These are phyloP conservation scores for Hymenoscyphus infarciens DNA, from an alignment of 2,329 filamentous ascomycete species.

Conservation along the genomic window DNA sequence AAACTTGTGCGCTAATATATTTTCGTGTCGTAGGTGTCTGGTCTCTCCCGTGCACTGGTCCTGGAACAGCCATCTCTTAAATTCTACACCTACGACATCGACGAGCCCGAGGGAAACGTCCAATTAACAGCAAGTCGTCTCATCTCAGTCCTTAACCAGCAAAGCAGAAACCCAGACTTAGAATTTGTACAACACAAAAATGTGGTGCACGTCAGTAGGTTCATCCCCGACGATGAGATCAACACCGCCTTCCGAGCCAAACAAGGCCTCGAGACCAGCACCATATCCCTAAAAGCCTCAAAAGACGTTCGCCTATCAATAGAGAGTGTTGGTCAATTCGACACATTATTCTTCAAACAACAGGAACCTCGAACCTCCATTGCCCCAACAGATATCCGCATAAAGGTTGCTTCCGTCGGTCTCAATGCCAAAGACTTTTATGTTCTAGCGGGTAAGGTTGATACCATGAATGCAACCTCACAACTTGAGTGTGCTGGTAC, in stretches of 20 bases:
- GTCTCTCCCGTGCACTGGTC: constrained; percentile 12
- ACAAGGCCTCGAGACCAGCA: background rate
- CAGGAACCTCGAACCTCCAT: background rate
- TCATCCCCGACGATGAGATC: background rate
- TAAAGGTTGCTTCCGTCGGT: background rate
- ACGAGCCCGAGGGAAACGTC: background rate
- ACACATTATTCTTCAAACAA: background rate
- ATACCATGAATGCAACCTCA: constrained; percentile 1
- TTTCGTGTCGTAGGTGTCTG: background rate
- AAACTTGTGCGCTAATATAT: no score
- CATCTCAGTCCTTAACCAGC: background rate
- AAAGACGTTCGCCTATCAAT: background rate
- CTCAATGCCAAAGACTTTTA: constrained; percentile 1
- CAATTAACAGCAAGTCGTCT: background rate
- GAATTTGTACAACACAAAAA: constrained; percentile 1
- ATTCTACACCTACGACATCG: constrained; percentile 15
- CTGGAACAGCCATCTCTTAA: constrained; percentile 18
- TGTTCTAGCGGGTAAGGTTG: background rate
- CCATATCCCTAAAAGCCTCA: background rate
- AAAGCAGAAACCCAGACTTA: background rate
- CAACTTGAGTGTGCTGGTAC: constrained; percentile 25
- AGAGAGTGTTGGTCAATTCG: background rate
- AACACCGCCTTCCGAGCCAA: background rate
- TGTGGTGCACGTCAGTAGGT: background rate
- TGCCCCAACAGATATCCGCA: background rate